Evolutionary conservation across 1,139 yeast species (phyloP).

Genomic region (Meyerozyma carpophila): DNA sequence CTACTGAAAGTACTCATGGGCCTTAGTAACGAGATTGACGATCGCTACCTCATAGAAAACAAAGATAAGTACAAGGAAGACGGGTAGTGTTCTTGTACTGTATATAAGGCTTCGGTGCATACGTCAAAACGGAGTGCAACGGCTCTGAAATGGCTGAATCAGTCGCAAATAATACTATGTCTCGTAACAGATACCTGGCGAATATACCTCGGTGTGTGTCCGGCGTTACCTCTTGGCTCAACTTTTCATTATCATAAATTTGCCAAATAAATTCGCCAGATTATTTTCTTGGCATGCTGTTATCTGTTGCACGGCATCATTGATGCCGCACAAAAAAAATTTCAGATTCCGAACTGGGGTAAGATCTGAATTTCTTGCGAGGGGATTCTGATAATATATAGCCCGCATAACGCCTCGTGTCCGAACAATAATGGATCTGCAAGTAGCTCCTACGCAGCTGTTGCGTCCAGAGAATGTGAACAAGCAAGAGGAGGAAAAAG

Average conservation of each 20-base stretch:
- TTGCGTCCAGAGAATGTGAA: not conserved
- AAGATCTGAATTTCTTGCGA: not conserved
- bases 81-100: not conserved
- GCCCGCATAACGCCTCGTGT: not conserved
- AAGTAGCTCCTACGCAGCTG: not conserved
- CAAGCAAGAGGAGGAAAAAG: not conserved
- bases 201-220: no score
- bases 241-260: no score
- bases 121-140: not conserved
- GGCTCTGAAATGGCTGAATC: not conserved
- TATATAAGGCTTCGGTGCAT: not conserved
- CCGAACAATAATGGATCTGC: not conserved
- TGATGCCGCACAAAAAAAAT: conserved; percentile 1
- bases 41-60: conserved; percentile 39
- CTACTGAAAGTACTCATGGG: conserved; percentile 80
- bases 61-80: conserved; percentile 20
- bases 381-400: not conserved
- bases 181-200: no score
- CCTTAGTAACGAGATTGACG: conserved; percentile 73
- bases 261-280: not conserved
- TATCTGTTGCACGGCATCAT: not conserved
- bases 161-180: no score
- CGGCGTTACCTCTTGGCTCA: no score
- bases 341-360: not conserved
- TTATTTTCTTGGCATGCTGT: not conserved